Evolutionary conservation across 306 rosid species (phyloP).

Genomic region (Prunus salicina): DNA sequence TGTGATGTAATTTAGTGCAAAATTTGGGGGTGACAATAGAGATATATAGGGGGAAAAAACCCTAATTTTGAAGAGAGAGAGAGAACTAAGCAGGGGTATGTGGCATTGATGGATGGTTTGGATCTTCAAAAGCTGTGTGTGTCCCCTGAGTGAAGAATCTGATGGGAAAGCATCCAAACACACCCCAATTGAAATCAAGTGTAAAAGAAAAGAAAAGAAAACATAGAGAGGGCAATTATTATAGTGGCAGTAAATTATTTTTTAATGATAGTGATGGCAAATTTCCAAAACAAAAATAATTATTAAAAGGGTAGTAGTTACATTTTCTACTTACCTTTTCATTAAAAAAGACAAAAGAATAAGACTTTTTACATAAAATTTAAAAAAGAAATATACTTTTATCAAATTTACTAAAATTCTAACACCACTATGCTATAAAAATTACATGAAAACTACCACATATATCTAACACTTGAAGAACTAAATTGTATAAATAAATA

Average conservation of each 20-base stretch:
- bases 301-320: neutral
- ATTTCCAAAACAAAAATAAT: neutral
- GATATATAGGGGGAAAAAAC: constrained; percentile 1
- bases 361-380: neutral
- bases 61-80: constrained; percentile 1
- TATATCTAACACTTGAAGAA: no score
- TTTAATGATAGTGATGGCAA: neutral
- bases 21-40: neutral
- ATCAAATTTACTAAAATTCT: neutral
- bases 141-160: constrained; percentile 36
- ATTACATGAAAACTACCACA: no score
- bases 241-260: constrained; percentile 1
- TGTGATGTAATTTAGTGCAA: neutral
- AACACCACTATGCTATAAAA: neutral
- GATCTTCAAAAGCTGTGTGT: constrained; percentile 33
- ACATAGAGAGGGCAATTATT: neutral
- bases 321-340: neutral
- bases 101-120: constrained; percentile 24
- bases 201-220: constrained; percentile 3
- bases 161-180: constrained; percentile 10
- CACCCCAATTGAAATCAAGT: constrained; percentile 3
- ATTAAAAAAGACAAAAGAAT: neutral
- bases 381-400: neutral
- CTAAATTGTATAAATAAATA: no score
- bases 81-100: constrained; percentile 4